These are phyloP conservation scores for Diaporthe sp. DNA, from an alignment of 2,329 filamentous ascomycete species.

Conservation along the genomic window DNA sequence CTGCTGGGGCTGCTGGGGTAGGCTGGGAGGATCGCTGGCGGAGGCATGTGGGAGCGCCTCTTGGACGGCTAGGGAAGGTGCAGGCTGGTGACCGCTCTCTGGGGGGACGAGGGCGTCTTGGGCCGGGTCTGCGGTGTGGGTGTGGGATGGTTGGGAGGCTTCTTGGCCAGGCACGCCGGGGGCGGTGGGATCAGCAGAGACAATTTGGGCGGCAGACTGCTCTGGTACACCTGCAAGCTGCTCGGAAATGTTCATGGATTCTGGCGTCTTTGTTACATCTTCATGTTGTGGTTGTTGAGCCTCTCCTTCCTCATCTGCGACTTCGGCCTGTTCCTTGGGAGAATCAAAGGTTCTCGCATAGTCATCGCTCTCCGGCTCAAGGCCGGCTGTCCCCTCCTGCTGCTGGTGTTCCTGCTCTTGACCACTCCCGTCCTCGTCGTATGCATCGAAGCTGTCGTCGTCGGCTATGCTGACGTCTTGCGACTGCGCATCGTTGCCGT, in stretches of 20 bases:
- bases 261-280: constrained; percentile 62
- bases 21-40: constrained; percentile 29
- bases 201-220: constrained; percentile 47
- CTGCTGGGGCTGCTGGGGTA: constrained; percentile 18
- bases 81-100: constrained; percentile 31
- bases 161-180: constrained; percentile 39
- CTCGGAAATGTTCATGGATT: constrained; percentile 59
- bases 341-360: constrained; percentile 68
- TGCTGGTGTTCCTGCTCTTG: constrained; percentile 48
- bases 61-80: constrained; percentile 32
- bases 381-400: constrained; percentile 44
- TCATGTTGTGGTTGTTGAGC: constrained; percentile 51
- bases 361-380: constrained; percentile 57
- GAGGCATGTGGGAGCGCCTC: constrained; percentile 36
- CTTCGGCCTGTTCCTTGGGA: constrained; percentile 51
- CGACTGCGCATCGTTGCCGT: constrained; percentile 49
- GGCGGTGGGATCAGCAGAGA: constrained; percentile 46
- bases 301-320: constrained; percentile 52
- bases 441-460: constrained; percentile 62
- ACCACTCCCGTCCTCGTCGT: constrained; percentile 55
- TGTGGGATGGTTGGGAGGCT: constrained; percentile 33
- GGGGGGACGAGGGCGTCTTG: constrained; percentile 34
- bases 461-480: constrained; percentile 56
- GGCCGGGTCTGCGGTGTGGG: constrained; percentile 32
- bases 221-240: constrained; percentile 53